Evolutionary conservation across 768 basidiomycete genomes (phyloP).

Genomic region (Phylloporus sp.): DNA sequence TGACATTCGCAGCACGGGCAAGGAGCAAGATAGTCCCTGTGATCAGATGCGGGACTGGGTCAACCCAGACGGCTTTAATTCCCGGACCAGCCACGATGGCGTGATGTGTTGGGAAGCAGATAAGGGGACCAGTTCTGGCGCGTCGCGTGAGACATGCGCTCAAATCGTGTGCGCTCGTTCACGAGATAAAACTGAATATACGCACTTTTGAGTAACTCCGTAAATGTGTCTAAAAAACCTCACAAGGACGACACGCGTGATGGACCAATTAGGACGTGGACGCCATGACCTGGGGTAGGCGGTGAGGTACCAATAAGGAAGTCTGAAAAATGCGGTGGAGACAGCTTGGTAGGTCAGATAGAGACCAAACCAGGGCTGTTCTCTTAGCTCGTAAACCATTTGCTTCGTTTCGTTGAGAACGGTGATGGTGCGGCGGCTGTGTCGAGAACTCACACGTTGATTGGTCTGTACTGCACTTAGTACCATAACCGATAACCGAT

Average conservation of each 20-base stretch:
- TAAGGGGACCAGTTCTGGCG: constrained; percentile 17
- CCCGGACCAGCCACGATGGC: constrained; percentile 19
- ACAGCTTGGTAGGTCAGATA: constrained; percentile 20
- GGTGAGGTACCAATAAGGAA: constrained; percentile 24
- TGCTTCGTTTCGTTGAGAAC: neutral
- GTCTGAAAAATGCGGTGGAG: constrained; percentile 17
- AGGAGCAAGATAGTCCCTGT: constrained; percentile 27
- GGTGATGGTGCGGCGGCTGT: too few relatives aligned
- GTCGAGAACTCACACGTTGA: neutral
- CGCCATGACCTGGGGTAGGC: constrained; percentile 21
- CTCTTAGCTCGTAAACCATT: constrained; percentile 6
- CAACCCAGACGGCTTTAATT: constrained; percentile 34
- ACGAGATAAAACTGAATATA: neutral
- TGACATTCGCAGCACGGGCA: constrained; percentile 28
- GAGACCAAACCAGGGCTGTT: constrained; percentile 14
- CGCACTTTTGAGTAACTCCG: constrained; percentile 20
- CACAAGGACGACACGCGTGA: constrained; percentile 20
- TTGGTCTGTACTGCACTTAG: too few relatives aligned
- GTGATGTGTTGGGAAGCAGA: constrained; percentile 18
- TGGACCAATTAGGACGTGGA: constrained; percentile 21
- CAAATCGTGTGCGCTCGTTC: neutral
- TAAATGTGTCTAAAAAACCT: constrained; percentile 17
- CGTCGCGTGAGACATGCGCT: neutral
- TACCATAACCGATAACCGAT: too few relatives aligned
- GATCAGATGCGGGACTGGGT: constrained; percentile 31